These are phyloP conservation scores for Nectriaceae sp. DNA, from an alignment of 2,329 filamentous ascomycete genomes.

Conservation along the genomic window DNA sequence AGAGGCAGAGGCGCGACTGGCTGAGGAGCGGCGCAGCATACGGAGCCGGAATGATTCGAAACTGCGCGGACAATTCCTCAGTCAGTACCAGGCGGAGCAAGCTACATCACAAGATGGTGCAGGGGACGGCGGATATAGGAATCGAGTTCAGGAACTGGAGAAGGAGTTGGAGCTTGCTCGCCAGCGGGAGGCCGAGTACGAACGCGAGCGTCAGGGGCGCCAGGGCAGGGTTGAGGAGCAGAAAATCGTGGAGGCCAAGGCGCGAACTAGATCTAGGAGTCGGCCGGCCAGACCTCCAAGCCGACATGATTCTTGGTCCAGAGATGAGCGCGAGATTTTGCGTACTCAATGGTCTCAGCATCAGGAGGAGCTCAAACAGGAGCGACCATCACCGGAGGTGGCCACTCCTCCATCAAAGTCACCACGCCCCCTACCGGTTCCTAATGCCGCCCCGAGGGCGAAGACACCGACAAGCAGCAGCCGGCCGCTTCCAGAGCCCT, in stretches of 20 bases:
- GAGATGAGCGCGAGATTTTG: constrained; percentile 65
- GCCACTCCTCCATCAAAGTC: constrained; percentile 5
- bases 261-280: constrained; percentile 39
- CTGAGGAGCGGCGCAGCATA: constrained; percentile 65
- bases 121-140: constrained; percentile 53
- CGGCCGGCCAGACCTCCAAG: constrained; percentile 36
- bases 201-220: constrained; percentile 57
- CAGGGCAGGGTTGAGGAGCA: constrained; percentile 20
- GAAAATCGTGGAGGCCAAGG: constrained; percentile 20
- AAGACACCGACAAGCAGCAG: too few relatives aligned
- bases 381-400: constrained; percentile 46
- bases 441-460: constrained; percentile 17
- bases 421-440: constrained; percentile 37
- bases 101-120: constrained; percentile 32
- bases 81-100: constrained; percentile 78
- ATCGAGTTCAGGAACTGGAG: constrained; percentile 79
- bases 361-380: constrained; percentile 23
- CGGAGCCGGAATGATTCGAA: constrained; percentile 66
- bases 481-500: background rate
- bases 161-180: constrained; percentile 64
- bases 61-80: constrained; percentile 81
- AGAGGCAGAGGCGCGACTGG: constrained; percentile 67
- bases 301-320: constrained; percentile 64
- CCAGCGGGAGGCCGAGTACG: constrained; percentile 63
- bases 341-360: constrained; percentile 54